Conservation (phyloP, 2,329 filamentous ascomycete genomes). For the Fonsecaea nubica region DNA sequence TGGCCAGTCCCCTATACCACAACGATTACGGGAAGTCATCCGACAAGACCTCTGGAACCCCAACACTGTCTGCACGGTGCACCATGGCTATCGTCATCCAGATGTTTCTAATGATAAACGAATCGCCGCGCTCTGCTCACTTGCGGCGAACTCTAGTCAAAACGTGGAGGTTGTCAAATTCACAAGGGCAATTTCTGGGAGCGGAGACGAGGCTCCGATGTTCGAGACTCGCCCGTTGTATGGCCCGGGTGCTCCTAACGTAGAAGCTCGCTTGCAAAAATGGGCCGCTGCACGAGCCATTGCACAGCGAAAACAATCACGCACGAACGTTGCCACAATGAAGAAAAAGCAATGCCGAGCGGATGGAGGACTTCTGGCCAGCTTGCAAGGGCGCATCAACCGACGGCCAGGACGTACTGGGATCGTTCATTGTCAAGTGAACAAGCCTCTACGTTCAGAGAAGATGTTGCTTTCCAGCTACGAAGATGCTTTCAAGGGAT, state of each 20-base stretch:
- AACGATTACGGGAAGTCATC: conserved; percentile 8
- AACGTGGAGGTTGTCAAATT: conserved; percentile 25
- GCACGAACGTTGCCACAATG: neutral
- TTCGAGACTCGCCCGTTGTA: neutral
- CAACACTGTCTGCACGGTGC: neutral
- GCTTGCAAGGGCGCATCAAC: neutral
- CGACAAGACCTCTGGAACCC: conserved; percentile 11
- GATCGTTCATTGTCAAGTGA: conserved; percentile 11
- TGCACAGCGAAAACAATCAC: neutral
- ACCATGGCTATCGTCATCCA: conserved; percentile 15
- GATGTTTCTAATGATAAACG: neutral
- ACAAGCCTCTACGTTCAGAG: neutral
- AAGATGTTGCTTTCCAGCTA: conserved; percentile 5
- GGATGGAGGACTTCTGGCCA: conserved; percentile 4
- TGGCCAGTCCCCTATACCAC: conserved; percentile 1
- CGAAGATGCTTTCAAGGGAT: conserved; percentile 9
- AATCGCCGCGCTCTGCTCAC: conserved; percentile 1
- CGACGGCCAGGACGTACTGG: neutral
- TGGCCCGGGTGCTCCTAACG: neutral
- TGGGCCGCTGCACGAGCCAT: neutral
- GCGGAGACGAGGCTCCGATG: neutral
- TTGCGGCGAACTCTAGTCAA: conserved; percentile 1
- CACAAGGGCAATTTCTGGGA: neutral
- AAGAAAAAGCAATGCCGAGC: neutral
- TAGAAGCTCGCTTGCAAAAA: neutral